Evolutionary conservation across 2,329 filamentous ascomycete genomes (phyloP).

Genomic region (Lasiodiplodia theobromae): DNA sequence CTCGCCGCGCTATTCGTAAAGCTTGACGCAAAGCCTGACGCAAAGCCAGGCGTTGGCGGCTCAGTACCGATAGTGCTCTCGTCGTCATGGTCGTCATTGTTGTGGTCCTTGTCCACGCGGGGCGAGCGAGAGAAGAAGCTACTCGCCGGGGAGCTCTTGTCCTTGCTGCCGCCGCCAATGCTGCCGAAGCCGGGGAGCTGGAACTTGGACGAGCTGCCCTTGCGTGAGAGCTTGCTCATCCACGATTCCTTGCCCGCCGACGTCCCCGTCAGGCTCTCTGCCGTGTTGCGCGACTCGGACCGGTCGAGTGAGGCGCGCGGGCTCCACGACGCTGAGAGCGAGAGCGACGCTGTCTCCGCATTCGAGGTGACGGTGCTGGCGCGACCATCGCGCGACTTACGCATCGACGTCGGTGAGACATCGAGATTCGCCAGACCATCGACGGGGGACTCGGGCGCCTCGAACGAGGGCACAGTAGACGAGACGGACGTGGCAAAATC

Average conservation of each 20-base stretch:
- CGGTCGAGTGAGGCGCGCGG: slow-evolving; percentile 52
- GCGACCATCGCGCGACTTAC: slow-evolving; percentile 28
- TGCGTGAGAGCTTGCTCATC: slow-evolving; percentile 59
- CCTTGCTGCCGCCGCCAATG: slow-evolving; percentile 16
- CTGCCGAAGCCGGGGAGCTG: slow-evolving; percentile 40
- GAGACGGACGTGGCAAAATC: slow-evolving; percentile 38
- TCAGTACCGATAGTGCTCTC: slow-evolving; percentile 32
- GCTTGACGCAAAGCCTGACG: slow-evolving; percentile 40
- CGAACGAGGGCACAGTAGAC: slow-evolving; percentile 8
- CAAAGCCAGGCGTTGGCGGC: slow-evolving; percentile 38
- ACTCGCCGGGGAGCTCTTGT: slow-evolving; percentile 21
- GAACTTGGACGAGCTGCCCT: slow-evolving; percentile 56
- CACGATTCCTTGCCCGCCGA: slow-evolving; percentile 53
- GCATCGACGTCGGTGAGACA: slow-evolving; percentile 33
- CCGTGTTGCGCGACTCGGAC: slow-evolving; percentile 45
- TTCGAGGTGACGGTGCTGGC: slow-evolving; percentile 28
- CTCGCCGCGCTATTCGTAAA: slow-evolving; percentile 32
- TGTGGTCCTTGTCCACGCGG: slow-evolving; percentile 43
- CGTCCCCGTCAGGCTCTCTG: slow-evolving; percentile 40
- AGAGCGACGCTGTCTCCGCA: slow-evolving; percentile 14
- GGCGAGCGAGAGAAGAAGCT: slow-evolving; percentile 46
- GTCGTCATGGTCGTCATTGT: slow-evolving; percentile 44
- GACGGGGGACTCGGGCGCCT: neutral
- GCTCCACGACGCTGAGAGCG: slow-evolving; percentile 36
- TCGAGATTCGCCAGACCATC: slow-evolving; percentile 11